phyloP scores from a whole-genome alignment of 2,329 filamentous ascomycete species.

The Ceratocystiopsis brevicomis region DNA sequence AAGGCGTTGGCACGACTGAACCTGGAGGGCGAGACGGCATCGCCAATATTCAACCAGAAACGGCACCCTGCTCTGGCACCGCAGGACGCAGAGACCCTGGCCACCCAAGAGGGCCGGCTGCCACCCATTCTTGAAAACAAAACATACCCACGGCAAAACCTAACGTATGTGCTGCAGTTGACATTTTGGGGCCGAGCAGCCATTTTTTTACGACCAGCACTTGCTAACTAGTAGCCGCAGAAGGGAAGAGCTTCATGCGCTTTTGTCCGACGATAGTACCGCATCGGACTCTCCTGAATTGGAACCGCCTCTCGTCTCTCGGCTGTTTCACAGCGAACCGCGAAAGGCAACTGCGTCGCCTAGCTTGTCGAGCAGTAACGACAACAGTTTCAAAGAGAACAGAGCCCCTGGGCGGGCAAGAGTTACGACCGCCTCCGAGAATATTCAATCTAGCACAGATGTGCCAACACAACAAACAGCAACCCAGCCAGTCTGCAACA shows the following conservation, averaged over 20 bases:
- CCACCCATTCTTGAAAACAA: constrained; percentile 55
- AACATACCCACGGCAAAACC: constrained; percentile 43
- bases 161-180: constrained; percentile 34
- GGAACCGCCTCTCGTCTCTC: constrained; percentile 41
- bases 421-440: too few relatives aligned
- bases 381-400: neutral
- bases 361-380: neutral
- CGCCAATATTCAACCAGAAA: constrained; percentile 23
- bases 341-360: constrained; percentile 18
- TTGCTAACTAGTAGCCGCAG: constrained; percentile 24
- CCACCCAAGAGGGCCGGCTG: constrained; percentile 34
- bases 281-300: constrained; percentile 46
- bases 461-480: neutral
- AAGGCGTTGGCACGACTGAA: neutral
- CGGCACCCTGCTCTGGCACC: constrained; percentile 37
- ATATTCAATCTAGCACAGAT: neutral
- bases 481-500: neutral
- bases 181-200: neutral
- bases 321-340: constrained; percentile 17
- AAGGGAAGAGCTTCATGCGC: constrained; percentile 15
- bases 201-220: neutral
- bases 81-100: constrained; percentile 31
- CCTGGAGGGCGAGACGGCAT: neutral
- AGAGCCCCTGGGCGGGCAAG: too few relatives aligned
- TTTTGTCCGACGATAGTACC: constrained; percentile 11